Conservation (phyloP, 116 monocot species). For the Trichopus zeylanicus region DNA sequence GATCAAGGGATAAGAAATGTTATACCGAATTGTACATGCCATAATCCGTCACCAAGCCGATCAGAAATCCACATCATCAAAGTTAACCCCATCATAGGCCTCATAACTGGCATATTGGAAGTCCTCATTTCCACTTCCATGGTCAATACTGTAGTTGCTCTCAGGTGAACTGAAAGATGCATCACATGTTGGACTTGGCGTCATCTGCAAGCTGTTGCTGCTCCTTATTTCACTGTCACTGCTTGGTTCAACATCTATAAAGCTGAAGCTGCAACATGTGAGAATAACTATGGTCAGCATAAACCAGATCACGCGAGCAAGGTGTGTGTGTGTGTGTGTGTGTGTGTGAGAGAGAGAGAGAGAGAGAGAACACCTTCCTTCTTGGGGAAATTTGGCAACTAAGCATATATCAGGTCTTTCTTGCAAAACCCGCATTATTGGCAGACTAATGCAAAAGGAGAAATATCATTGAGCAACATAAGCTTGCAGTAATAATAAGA, state of each 20-base stretch:
- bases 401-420: slow-evolving; percentile 41
- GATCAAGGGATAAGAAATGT: background rate
- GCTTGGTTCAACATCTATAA: slow-evolving; percentile 18
- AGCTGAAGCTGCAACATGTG: slow-evolving; percentile 30
- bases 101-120: slow-evolving; percentile 12
- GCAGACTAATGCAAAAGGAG: slow-evolving; percentile 10
- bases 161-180: slow-evolving; percentile 19
- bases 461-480: background rate
- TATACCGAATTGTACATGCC: background rate
- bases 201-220: slow-evolving; percentile 20
- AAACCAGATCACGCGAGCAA: background rate
- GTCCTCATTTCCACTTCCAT: slow-evolving; percentile 32
- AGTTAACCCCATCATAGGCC: slow-evolving; percentile 20
- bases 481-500: background rate
- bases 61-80: slow-evolving; percentile 20
- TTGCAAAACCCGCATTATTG: slow-evolving; percentile 23
- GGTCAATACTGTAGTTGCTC: slow-evolving; percentile 33
- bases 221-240: slow-evolving; percentile 26
- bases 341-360: background rate
- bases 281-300: background rate
- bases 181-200: slow-evolving; percentile 9
- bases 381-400: slow-evolving; percentile 29
- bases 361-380: slow-evolving; percentile 28
- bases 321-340: background rate
- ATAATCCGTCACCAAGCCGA: background rate